phyloP scores from a whole-genome alignment of 352 stramenopile species.

The Peronospora belbahrii region DNA sequence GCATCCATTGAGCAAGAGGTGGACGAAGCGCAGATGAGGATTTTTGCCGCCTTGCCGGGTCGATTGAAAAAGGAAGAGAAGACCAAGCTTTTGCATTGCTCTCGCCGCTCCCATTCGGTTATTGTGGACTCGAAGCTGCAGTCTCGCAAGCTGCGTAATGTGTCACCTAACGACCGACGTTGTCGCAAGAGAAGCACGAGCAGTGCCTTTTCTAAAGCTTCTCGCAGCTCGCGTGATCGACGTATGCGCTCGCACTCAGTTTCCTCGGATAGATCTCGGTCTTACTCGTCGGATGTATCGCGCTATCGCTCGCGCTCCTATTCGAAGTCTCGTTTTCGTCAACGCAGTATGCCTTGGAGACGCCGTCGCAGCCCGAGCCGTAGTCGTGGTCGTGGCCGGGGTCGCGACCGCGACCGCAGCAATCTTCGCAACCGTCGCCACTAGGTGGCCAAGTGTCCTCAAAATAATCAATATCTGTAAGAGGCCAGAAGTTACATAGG shows the following conservation, averaged over 20 bases:
- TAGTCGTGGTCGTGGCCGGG: slow-evolving; percentile 22
- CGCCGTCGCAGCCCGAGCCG: slow-evolving; percentile 23
- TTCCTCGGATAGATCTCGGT: slow-evolving; percentile 16
- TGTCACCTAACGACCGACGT: slow-evolving; percentile 9
- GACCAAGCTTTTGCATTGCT: not conserved
- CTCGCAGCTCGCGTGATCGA: slow-evolving; percentile 16
- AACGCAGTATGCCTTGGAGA: slow-evolving; percentile 18
- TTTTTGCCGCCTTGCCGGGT: slow-evolving; percentile 2
- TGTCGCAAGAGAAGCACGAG: slow-evolving; percentile 24
- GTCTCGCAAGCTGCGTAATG: slow-evolving; percentile 18
- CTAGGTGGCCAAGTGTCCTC: slow-evolving; percentile 5
- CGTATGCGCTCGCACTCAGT: slow-evolving; percentile 18
- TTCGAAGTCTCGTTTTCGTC: slow-evolving; percentile 19
- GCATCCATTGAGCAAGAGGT: not conserved
- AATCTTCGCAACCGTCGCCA: slow-evolving; percentile 12
- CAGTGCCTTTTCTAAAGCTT: slow-evolving; percentile 4
- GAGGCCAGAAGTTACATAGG: not conserved
- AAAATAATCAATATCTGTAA: not conserved
- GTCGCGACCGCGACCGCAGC: slow-evolving; percentile 4
- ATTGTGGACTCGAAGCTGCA: not conserved
- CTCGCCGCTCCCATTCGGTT: slow-evolving; percentile 5
- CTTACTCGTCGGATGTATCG: slow-evolving; percentile 17
- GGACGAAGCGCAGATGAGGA: slow-evolving; percentile 4
- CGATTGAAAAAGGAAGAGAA: slow-evolving; percentile 13
- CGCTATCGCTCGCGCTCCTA: slow-evolving; percentile 30